Conservation (phyloP, 192 early-diverging fungal species). For the Podila epigama region DNA sequence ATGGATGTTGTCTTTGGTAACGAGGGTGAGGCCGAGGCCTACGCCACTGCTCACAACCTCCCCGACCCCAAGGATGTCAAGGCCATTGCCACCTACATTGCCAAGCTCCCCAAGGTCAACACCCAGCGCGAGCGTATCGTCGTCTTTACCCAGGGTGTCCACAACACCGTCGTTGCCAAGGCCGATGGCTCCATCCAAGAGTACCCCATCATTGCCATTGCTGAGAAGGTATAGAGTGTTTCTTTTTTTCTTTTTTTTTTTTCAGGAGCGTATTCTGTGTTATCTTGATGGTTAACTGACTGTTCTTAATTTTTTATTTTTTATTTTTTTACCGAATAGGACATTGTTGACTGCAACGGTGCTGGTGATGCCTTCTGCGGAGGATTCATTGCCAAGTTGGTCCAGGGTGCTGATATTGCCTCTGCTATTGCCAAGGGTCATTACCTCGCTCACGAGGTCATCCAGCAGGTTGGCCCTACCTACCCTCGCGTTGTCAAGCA, state of each 20-base stretch:
- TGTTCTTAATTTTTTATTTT: too few relatives aligned
- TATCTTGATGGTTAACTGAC: too few relatives aligned
- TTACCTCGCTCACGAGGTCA: slow-evolving; percentile 89
- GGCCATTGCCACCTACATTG: slow-evolving; percentile 83
- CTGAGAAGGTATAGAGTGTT: too few relatives aligned
- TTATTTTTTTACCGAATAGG: too few relatives aligned
- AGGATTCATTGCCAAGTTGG: slow-evolving; percentile 88
- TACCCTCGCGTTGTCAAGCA: slow-evolving; percentile 58
- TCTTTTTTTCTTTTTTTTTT: too few relatives aligned
- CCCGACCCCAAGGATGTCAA: slow-evolving; percentile 72
- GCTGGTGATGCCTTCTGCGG: slow-evolving; percentile 98
- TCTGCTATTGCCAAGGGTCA: slow-evolving; percentile 86
- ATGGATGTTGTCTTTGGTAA: slow-evolving; percentile 96
- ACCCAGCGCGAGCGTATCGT: slow-evolving; percentile 77
- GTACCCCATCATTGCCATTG: slow-evolving; percentile 67
- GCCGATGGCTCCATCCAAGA: slow-evolving; percentile 68
- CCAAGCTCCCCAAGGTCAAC: slow-evolving; percentile 84
- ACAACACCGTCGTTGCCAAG: slow-evolving; percentile 77
- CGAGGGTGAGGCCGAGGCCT: slow-evolving; percentile 93
- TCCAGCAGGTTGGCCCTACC: slow-evolving; percentile 78
- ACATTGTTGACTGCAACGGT: slow-evolving; percentile 97
- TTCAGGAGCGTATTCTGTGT: too few relatives aligned
- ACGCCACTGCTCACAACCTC: slow-evolving; percentile 73
- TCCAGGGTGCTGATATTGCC: slow-evolving; percentile 71
- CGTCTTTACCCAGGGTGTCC: slow-evolving; percentile 90